Evolutionary conservation across 2,329 filamentous ascomycete genomes (phyloP).

Genomic region (Fusarium pilosicola): DNA sequence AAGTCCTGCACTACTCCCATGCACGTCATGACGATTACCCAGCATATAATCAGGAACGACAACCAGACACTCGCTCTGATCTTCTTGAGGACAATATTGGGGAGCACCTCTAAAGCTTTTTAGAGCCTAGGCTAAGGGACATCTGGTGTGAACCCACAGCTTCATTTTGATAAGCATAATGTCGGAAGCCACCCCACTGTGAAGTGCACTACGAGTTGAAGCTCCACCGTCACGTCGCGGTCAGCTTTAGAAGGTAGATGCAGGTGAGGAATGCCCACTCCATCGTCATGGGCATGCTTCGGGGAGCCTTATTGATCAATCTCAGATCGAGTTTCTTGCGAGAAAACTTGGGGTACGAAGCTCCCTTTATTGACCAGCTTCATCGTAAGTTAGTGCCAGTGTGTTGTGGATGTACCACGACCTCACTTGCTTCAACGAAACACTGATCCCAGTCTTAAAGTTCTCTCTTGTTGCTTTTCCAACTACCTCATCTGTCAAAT

Average conservation of each 20-base stretch:
- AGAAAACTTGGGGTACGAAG: slow-evolving; percentile 36
- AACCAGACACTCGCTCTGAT: slow-evolving; percentile 50
- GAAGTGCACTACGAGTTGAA: slow-evolving; percentile 39
- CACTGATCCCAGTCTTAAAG: not conserved
- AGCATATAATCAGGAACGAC: slow-evolving; percentile 49
- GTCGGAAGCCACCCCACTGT: slow-evolving; percentile 39
- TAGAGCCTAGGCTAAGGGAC: not conserved
- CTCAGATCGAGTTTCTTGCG: slow-evolving; percentile 29
- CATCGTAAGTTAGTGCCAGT: not conserved
- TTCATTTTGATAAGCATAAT: slow-evolving; percentile 41
- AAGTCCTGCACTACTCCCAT: slow-evolving; percentile 60
- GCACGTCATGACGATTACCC: slow-evolving; percentile 56
- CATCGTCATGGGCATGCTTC: slow-evolving; percentile 42
- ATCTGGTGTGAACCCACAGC: not conserved
- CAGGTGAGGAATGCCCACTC: not conserved
- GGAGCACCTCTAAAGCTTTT: slow-evolving; percentile 49
- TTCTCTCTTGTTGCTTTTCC: slow-evolving; percentile 8
- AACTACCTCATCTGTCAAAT: not conserved
- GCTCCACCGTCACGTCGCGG: not conserved
- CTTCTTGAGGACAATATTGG: slow-evolving; percentile 50
- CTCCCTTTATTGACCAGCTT: slow-evolving; percentile 29
- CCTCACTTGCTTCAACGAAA: slow-evolving; percentile 10
- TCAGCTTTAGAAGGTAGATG: not conserved
- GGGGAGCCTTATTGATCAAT: slow-evolving; percentile 40
- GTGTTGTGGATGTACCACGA: accelerated